Conservation (phyloP, 306 rosid genomes). For the Malus fusca region DNA sequence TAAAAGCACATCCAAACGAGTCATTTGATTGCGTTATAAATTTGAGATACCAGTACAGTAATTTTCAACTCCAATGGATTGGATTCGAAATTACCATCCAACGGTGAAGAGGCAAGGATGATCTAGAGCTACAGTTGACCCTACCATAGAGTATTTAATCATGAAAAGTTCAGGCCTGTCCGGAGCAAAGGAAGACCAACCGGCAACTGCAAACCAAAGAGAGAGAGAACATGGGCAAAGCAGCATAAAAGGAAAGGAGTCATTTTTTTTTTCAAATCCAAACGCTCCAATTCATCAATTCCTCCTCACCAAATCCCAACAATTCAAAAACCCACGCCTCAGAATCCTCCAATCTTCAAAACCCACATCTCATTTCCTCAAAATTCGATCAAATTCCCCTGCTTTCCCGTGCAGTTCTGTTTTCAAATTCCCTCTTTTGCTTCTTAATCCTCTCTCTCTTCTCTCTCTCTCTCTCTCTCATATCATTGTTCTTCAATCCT, state of each 20-base stretch:
- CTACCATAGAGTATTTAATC: constrained; percentile 6
- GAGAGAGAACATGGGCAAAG: neutral
- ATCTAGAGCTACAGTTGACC: neutral
- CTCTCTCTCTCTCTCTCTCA: neutral
- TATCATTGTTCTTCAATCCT: neutral
- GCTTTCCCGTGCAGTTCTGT: neutral
- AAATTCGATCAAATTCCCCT: constrained; percentile 21
- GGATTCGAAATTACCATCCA: neutral
- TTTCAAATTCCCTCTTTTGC: neutral
- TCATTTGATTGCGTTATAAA: too few relatives aligned
- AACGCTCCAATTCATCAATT: constrained; percentile 48
- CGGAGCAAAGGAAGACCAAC: neutral
- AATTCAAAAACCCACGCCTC: constrained; percentile 31
- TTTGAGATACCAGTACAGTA: neutral
- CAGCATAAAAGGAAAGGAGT: neutral
- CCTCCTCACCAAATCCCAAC: constrained; percentile 41
- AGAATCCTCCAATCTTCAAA: constrained; percentile 16
- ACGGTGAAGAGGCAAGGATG: constrained; percentile 2
- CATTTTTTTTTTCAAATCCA: constrained; percentile 32
- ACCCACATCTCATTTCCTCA: constrained; percentile 32
- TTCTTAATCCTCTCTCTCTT: neutral
- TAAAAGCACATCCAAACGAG: too few relatives aligned
- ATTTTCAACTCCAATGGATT: neutral
- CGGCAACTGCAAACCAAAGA: neutral
- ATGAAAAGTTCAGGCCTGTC: constrained; percentile 10